Evolutionary conservation across 345 rosid genomes (phyloP).

Genomic region (Salix dunnii): DNA sequence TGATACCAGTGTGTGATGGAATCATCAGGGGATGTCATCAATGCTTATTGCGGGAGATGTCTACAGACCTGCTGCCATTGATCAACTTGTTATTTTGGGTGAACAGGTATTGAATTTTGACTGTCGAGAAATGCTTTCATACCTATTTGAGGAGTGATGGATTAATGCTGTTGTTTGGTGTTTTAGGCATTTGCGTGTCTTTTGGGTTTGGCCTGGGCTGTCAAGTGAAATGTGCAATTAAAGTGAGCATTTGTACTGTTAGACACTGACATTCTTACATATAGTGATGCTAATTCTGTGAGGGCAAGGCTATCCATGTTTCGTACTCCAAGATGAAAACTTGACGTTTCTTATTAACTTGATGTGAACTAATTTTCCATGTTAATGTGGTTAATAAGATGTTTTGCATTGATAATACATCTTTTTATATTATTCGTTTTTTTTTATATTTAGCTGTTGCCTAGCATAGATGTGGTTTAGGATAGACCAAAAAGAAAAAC

Average conservation of each 20-base stretch:
- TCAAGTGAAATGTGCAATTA: neutral
- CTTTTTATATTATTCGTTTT: too few relatives aligned
- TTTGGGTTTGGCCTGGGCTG: neutral
- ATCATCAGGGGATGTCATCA: slow-evolving; percentile 73
- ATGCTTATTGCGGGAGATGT: slow-evolving; percentile 99
- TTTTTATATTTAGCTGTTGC: too few relatives aligned
- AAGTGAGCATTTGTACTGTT: neutral
- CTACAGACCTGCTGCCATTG: slow-evolving; percentile 97
- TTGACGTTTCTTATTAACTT: too few relatives aligned
- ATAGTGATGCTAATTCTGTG: slow-evolving; percentile 23
- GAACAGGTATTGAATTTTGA: slow-evolving; percentile 59
- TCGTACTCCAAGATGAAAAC: too few relatives aligned
- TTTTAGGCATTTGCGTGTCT: neutral
- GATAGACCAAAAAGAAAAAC: slow-evolving; percentile 81
- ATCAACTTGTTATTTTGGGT: slow-evolving; percentile 93
- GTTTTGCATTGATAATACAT: too few relatives aligned
- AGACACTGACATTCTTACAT: neutral
- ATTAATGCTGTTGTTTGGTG: neutral
- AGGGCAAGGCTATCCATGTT: too few relatives aligned
- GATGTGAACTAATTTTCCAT: too few relatives aligned
- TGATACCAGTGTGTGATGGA: slow-evolving; percentile 9
- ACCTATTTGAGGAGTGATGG: neutral
- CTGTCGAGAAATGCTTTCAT: slow-evolving; percentile 9
- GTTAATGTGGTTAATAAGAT: too few relatives aligned
- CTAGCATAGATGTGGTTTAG: slow-evolving; percentile 79